Evolutionary conservation across 192 early-diverging fungal species (phyloP), one percentile per base, ranked within the genome.

Genomic region (Cladochytrium replicatum): DNA sequence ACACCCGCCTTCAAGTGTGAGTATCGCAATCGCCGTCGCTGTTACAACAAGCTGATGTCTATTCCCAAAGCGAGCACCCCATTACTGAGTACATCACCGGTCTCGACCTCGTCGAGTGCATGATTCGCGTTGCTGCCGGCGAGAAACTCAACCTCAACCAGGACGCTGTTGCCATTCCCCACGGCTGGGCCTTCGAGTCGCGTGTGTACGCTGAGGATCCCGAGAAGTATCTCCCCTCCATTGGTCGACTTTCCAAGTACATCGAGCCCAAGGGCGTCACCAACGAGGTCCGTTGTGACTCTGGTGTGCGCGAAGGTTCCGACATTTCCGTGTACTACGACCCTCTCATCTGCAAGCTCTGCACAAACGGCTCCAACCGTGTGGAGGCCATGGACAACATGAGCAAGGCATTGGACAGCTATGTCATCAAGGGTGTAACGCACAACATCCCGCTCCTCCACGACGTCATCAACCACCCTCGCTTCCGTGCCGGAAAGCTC

Each of bases 191-290:
- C 4, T 79, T 92, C 52, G 93, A 97, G 69, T 87, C 93, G 9
- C 83, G 93, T 41, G 88, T 97, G 9, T 97, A 97, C 58, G 93
- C 93, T 23, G 93, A 97, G 60, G 88, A 97, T 58, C 90, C 93
- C 2, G 84, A 85, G 42, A 89, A 83, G 63, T 93, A 89, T 69
- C 67, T 97, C 28, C 91, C 93, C 2, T 91, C 87, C 30, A 91
- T 93, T 48, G 93, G 93, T 38, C 78, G 81, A 26, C 75, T 97
- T 40, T 66, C 69, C 22, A 77, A 77, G 60, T 97, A 97, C 69
- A 78, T 80, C 24, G 93, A 97, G 58, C 89, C 93, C 0, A 54
- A 50, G 32, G 63, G 52, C 7, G 55, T 52, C 29, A 58, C 67
- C 25, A 56, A 66, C 57, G 69, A 83, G 19, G 80, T 89, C 26